Evolutionary conservation across 2,329 filamentous ascomycete genomes (phyloP), one percentile per base, ranked within the genome.

Genomic region (Neonectria punicea): DNA sequence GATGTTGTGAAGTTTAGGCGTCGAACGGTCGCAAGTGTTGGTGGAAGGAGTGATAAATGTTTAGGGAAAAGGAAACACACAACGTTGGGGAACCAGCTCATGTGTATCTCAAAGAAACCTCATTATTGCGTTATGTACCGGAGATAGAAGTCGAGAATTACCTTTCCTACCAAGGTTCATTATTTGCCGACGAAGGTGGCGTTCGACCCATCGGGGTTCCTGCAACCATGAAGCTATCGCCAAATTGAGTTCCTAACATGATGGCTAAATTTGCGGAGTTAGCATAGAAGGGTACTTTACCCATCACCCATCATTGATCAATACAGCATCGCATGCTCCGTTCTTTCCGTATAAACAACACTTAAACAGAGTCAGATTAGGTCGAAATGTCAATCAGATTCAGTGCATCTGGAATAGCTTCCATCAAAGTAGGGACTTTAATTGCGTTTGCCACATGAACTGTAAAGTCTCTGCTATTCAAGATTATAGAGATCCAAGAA

Each of bases 191-290:
- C 18, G 30, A 44, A 14, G 11, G 36, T 16, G 9, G 41, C 5
- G 16, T 6, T 25, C 5, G 11, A 28, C n/a, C 39, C 28, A 22
- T 44, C 22, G 14, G 36, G 8, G 18, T 50, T 36, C 47, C 41
- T 22, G 10, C 18, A 53, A 53, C 28, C 9, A 22, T 46, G 57
- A 59, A 18, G 49, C 49, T 53, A 59, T 59, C 28, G n/a, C 25
- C 49, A n/a, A 46, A 20, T 18, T 28, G 10, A 5, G 20, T 44
- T 51, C 22, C 6, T 34, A 20, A 18, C 46, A 16, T 14, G 9
- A 11, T 18, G 14, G 14, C 18, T 3, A 10, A 34, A 34, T 13
- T 32, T 5, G 4, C 10, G 32, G 3, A 25, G 36, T 13, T 28
- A 49, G 14, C 34, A 34, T 47, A 3, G 22, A 25, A 34, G 11